These are phyloP conservation scores for Themeda triandra DNA, from an alignment of 176 grass and related monocot species.

Conservation along the genomic window DNA sequence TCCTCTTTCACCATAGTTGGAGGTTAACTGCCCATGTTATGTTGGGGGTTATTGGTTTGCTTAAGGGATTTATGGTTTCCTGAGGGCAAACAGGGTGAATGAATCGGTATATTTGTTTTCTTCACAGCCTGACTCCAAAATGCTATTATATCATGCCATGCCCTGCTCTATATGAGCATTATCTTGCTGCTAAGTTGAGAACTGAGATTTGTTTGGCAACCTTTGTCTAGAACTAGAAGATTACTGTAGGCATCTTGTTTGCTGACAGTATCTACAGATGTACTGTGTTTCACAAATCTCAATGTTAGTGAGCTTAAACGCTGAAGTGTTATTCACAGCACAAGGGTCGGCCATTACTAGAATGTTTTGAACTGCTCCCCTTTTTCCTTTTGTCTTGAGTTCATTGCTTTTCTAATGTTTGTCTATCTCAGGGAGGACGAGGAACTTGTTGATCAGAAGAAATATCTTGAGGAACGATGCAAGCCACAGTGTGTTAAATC, in stretches of 20 bases:
- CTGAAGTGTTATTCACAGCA: neutral
- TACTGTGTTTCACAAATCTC: neutral
- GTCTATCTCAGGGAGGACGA: conserved; percentile 51
- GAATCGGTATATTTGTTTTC: neutral
- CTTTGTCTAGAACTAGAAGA: neutral
- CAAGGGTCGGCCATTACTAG: neutral
- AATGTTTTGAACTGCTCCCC: neutral
- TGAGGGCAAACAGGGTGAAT: neutral
- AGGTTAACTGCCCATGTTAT: neutral
- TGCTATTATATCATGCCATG: neutral
- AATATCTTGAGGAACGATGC: conserved; percentile 64
- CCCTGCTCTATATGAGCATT: neutral
- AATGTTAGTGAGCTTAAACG: neutral
- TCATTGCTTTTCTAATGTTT: neutral
- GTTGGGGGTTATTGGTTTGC: neutral
- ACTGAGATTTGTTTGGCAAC: neutral
- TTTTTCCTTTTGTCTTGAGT: neutral
- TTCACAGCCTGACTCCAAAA: neutral
- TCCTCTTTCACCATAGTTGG: neutral
- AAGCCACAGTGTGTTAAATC: conserved; percentile 66
- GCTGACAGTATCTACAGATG: neutral
- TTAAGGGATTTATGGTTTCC: neutral
- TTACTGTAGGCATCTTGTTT: neutral
- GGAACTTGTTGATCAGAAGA: conserved; percentile 58
- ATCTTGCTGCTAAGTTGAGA: neutral